Percentiles rank a stretch among this genome's conserved stretches.
Evolutionary conservation across 106 monocot species (phyloP).

Genomic region (Amphibolis antarctica): DNA sequence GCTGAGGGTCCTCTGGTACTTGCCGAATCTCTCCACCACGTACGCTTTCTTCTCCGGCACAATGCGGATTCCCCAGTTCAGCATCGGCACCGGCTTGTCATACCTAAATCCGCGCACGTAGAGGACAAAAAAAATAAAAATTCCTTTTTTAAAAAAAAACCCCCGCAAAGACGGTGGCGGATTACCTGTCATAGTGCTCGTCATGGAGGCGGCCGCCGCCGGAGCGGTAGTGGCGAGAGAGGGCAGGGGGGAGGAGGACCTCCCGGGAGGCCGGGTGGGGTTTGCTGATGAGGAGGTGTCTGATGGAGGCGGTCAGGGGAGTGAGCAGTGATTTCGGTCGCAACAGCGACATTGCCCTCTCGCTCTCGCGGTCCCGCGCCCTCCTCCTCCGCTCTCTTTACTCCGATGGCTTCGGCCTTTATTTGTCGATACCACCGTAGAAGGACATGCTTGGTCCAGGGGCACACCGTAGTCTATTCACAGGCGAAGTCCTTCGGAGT

Average conservation of each 20-base stretch:
- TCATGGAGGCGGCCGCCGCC: constrained; percentile 5
- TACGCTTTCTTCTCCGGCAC: constrained; percentile 32
- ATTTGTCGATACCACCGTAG: no score
- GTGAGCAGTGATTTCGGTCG: not conserved
- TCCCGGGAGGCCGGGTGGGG: not conserved
- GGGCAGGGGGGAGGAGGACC: not conserved
- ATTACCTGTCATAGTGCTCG: not conserved
- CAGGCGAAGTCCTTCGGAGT: no score
- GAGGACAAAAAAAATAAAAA: not conserved
- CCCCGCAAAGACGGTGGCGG: not conserved
- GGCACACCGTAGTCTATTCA: no score
- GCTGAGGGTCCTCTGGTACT: constrained; percentile 10
- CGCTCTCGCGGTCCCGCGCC: not conserved
- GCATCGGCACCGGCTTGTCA: constrained; percentile 7
- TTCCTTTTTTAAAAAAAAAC: not conserved
- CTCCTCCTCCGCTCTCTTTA: no score
- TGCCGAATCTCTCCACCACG: constrained; percentile 30
- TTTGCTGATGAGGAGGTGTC: not conserved
- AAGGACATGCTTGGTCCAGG: no score
- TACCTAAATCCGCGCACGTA: constrained; percentile 13
- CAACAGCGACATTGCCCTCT: not conserved
- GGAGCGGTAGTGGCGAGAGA: constrained; percentile 2
- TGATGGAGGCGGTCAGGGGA: not conserved
- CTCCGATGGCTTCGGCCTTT: no score
- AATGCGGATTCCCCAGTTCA: constrained; percentile 27